These are phyloP conservation scores for Oehlia diaphana DNA, from an alignment of 192 early-diverging fungal genomes.

Conservation along the genomic window DNA sequence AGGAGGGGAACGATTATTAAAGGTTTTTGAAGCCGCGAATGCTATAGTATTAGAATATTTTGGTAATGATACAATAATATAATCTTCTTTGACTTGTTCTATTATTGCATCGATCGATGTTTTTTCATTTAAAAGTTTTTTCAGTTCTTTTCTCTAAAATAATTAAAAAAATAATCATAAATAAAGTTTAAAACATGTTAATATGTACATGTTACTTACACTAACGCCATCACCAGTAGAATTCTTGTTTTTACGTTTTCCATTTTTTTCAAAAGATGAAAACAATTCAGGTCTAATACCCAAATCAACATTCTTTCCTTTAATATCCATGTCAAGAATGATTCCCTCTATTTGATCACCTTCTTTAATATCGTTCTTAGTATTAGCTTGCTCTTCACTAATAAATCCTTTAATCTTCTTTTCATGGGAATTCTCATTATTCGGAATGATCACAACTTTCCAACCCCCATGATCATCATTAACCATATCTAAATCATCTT, in stretches of 20 bases:
- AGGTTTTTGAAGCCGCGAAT: slow-evolving; percentile 58
- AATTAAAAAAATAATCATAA: background rate
- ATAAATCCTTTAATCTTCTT: slow-evolving; percentile 58
- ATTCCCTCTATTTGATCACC: slow-evolving; percentile 54
- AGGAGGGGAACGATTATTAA: slow-evolving; percentile 61
- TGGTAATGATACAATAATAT: slow-evolving; percentile 69
- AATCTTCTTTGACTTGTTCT: slow-evolving; percentile 79
- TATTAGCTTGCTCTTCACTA: slow-evolving; percentile 50
- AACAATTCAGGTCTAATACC: slow-evolving; percentile 49
- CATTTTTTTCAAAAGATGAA: background rate
- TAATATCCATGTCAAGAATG: slow-evolving; percentile 71
- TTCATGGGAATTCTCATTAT: slow-evolving; percentile 37
- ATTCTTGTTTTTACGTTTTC: background rate
- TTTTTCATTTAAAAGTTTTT: slow-evolving; percentile 38
- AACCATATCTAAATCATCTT: background rate
- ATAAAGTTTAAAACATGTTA: background rate
- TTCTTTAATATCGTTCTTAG: slow-evolving; percentile 48
- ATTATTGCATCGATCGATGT: slow-evolving; percentile 57
- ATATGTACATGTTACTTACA: background rate
- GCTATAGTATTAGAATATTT: slow-evolving; percentile 49
- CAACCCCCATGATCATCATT: slow-evolving; percentile 32
- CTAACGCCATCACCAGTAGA: background rate
- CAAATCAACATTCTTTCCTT: slow-evolving; percentile 65
- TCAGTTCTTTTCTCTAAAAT: slow-evolving; percentile 27
- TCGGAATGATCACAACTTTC: background rate